Conservation (phyloP, 768 basidiomycete genomes). For the Boletus pseudopeckii region DNA sequence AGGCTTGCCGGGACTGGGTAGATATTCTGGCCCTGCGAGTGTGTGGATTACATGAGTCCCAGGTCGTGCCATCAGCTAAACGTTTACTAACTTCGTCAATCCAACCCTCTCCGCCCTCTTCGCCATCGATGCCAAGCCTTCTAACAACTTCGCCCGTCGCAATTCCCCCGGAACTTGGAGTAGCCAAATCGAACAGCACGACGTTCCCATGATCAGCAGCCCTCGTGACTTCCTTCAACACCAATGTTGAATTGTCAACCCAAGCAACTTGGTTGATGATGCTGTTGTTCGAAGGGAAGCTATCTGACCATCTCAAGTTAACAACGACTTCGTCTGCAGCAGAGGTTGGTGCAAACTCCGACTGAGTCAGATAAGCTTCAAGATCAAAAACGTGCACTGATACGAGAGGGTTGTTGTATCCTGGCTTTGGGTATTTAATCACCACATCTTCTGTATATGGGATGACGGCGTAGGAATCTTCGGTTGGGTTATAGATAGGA, state of each 20-base stretch:
- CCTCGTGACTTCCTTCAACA: conserved; percentile 86
- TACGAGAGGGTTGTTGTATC: conserved; percentile 85
- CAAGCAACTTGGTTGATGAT: conserved; percentile 83
- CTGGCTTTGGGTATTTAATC: conserved; percentile 86
- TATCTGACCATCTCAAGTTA: conserved; percentile 64
- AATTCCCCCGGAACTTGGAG: conserved; percentile 23
- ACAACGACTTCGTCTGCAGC: conserved; percentile 43
- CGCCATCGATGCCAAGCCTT: conserved; percentile 75
- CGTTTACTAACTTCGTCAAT: conserved; percentile 69
- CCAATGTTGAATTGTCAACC: conserved; percentile 70
- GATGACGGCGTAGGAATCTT: conserved; percentile 62
- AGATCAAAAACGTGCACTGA: conserved; percentile 82
- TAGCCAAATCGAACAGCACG: conserved; percentile 63
- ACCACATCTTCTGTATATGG: conserved; percentile 68
- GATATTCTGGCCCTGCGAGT: conserved; percentile 57
- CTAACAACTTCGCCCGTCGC: conserved; percentile 59
- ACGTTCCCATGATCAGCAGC: conserved; percentile 79
- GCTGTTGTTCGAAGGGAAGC: conserved; percentile 56
- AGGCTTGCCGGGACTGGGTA: conserved; percentile 49
- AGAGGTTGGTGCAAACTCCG: conserved; percentile 25
- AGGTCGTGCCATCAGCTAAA: conserved; percentile 2
- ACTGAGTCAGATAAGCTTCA: conserved; percentile 42
- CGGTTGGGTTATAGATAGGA: conserved; percentile 88
- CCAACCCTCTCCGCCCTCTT: conserved; percentile 92
- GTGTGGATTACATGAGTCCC: conserved; percentile 13